Conservation (phyloP, 2,329 filamentous ascomycete species). For the Arthrobotrys musiformis region DNA sequence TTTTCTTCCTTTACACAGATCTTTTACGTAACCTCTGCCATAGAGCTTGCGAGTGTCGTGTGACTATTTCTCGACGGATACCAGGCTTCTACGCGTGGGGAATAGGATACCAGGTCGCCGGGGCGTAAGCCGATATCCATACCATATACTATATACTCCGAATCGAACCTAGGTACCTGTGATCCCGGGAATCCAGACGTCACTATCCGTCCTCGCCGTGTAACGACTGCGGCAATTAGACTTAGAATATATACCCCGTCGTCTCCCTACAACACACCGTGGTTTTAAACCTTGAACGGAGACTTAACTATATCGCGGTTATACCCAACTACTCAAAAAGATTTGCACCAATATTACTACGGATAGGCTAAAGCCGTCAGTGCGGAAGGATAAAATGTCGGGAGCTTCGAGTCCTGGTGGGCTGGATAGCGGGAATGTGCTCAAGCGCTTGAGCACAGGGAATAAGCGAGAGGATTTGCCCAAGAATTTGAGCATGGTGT, state of each 20-base stretch:
- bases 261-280: not conserved
- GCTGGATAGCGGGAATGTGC: not conserved
- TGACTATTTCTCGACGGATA: slow-evolving; percentile 1
- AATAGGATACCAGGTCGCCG: not conserved
- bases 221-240: not conserved
- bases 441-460: slow-evolving; percentile 31
- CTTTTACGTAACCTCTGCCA: slow-evolving; percentile 1
- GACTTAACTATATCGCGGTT: slow-evolving; percentile 4
- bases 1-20: not conserved
- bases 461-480: slow-evolving; percentile 69
- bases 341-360: not conserved
- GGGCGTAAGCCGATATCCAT: not conserved
- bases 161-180: slow-evolving; percentile 1
- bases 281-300: not conserved
- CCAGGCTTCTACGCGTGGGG: not conserved
- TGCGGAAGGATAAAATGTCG: slow-evolving; percentile 22
- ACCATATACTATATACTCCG: not conserved
- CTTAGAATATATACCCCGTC: slow-evolving; percentile 2
- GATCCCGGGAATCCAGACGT: not conserved
- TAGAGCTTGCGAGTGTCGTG: not conserved
- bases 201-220: not conserved
- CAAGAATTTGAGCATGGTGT: slow-evolving; percentile 75
- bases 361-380: not conserved
- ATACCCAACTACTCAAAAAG: not conserved
- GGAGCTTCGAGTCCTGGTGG: slow-evolving; percentile 43